Conservation (phyloP, 148 eudicot genomes). For the Arctostaphylos glauca region DNA sequence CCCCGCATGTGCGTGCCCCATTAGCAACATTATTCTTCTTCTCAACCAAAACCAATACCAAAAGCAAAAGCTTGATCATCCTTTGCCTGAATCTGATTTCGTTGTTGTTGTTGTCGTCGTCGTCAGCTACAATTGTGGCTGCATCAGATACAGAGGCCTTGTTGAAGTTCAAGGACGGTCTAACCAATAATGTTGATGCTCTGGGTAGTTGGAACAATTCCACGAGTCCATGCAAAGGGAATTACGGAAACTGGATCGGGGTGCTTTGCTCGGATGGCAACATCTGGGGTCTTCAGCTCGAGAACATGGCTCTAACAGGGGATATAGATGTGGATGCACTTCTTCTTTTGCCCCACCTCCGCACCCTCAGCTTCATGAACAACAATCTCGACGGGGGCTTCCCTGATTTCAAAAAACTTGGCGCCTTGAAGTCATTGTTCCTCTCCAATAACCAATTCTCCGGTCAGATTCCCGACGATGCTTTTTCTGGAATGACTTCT, state of each 20-base stretch:
- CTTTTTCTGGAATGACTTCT: slow-evolving; percentile 61
- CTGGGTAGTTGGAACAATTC: slow-evolving; percentile 56
- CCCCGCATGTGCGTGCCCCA: slow-evolving; percentile 47
- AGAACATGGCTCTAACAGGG: slow-evolving; percentile 58
- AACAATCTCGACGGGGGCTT: slow-evolving; percentile 59
- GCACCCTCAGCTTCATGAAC: slow-evolving; percentile 58
- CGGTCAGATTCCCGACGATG: slow-evolving; percentile 60
- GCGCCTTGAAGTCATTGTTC: slow-evolving; percentile 45
- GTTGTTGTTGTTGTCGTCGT: background rate
- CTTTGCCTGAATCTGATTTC: background rate
- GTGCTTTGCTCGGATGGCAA: slow-evolving; percentile 46
- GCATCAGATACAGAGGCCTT: slow-evolving; percentile 40
- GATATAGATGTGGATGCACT: slow-evolving; percentile 52
- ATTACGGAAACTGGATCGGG: slow-evolving; percentile 53
- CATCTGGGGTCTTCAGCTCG: slow-evolving; percentile 74
- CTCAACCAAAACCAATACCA: background rate
- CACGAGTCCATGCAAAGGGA: slow-evolving; percentile 42
- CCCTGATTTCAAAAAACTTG: slow-evolving; percentile 48
- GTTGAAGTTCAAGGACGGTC: slow-evolving; percentile 49
- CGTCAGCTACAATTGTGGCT: background rate
- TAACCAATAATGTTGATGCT: slow-evolving; percentile 27
- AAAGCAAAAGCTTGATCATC: background rate
- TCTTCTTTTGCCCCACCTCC: slow-evolving; percentile 34
- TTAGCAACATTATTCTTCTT: background rate
- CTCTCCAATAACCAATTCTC: slow-evolving; percentile 61